Conservation (phyloP, 2,329 filamentous ascomycete genomes). For the Scolecobasidium constrictum region DNA sequence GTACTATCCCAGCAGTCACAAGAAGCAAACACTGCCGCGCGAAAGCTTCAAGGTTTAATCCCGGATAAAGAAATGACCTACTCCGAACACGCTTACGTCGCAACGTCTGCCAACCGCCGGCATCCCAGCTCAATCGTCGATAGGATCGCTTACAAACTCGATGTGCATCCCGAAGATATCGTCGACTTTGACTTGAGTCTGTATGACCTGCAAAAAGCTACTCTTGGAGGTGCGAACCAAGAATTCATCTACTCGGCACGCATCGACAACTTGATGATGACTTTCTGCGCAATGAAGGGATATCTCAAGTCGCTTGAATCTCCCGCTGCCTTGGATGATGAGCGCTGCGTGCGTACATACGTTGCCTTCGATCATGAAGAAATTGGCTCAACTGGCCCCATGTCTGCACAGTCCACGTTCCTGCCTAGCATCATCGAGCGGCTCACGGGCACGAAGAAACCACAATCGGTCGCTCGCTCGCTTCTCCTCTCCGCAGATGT, state of each 20-base stretch:
- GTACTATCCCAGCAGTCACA: not conserved
- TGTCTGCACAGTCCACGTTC: conserved; percentile 86
- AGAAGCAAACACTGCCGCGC: not conserved
- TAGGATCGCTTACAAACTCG: conserved; percentile 70
- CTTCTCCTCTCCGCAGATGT: conserved; percentile 96
- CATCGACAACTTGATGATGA: conserved; percentile 93
- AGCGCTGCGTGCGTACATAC: conserved; percentile 76
- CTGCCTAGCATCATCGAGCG: conserved; percentile 79
- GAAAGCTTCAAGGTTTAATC: not conserved
- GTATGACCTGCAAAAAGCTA: conserved; percentile 88
- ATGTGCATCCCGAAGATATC: conserved; percentile 59
- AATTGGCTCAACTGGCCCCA: conserved; percentile 82
- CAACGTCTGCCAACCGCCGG: conserved; percentile 40
- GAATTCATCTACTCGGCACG: conserved; percentile 96
- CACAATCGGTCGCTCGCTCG: conserved; percentile 81
- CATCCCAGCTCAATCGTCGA: conserved; percentile 84
- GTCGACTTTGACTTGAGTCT: conserved; percentile 91
- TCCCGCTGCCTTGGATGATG: conserved; percentile 55
- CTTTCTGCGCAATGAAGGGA: conserved; percentile 79
- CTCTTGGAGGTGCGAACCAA: conserved; percentile 77
- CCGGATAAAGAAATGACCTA: not conserved
- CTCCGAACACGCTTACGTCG: not conserved
- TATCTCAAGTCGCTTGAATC: conserved; percentile 67
- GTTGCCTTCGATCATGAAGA: conserved; percentile 97
- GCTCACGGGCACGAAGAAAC: conserved; percentile 47